Evolutionary conservation across 1,284 basidiomycete species (phyloP), one percentile per base, ranked within the genome.

Genomic region (Flammula alnicola): DNA sequence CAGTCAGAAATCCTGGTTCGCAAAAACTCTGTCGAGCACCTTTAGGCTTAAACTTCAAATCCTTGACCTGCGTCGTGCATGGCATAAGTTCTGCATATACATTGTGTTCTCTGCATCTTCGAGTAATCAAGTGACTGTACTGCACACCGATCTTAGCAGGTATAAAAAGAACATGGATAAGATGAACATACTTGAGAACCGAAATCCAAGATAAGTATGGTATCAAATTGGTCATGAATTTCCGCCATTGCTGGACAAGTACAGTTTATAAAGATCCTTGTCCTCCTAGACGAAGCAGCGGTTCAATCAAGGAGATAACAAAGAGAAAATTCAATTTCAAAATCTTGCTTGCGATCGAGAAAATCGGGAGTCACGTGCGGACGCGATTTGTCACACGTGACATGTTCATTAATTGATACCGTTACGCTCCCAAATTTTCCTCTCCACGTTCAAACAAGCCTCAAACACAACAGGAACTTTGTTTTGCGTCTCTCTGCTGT

Each of bases 11-110:
- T 23, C 19, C 14, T 17, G 7, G 11, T 31, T 22, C 29, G 35
- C 31, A 19, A 16, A 6, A 12, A 9, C 8, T 11, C 36, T 10
- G 22, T 9, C 45, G 19, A 50, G 20, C 25, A 93, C 95, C 96
- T 76, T 96, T 98, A 2, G 97, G 97, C 67, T 90, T 94, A 83
- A 97, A 99, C 45, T 82, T 82, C 35, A 99, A 75, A 54, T 98
- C 93, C 58, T 83, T 80, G 58, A 99, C 82, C 74, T 92, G 93
- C 49, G 92, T 89, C 3, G 96, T 99, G 73, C 97, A 99, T 31
- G 97, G 95, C 75, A 98, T 85, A 69, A 99, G 83, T 77, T 99
- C 97, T 56, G 96, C 97, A 71, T 99, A 99, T 49, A 99, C 93
- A 56, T 94, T 95, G 68, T 96, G 83, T 73, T 99, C 97, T 69